Conservation (phyloP, 352 stramenopile species). For the Phytophthora sp. region DNA sequence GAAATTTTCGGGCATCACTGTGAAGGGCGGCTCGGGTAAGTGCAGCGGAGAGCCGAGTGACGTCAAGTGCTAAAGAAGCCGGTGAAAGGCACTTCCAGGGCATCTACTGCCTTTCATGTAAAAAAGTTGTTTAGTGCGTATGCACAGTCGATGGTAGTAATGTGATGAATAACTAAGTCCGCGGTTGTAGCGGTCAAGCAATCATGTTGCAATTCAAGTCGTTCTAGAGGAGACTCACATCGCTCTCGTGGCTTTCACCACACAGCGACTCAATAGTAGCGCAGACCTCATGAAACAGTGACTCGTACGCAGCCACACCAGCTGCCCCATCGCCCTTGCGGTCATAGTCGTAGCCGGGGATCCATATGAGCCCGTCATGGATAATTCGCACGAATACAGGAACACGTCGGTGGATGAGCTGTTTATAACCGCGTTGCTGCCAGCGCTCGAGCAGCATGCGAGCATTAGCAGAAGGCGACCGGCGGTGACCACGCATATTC, state of each 20-base stretch:
- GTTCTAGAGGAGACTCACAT: slow-evolving; percentile 16
- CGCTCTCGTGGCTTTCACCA: not conserved
- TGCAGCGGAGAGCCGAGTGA: slow-evolving; percentile 34
- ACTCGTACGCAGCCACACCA: slow-evolving; percentile 11
- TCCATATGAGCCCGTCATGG: slow-evolving; percentile 74
- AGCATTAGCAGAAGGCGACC: slow-evolving; percentile 42
- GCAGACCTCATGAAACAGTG: slow-evolving; percentile 37
- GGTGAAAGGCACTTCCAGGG: too few relatives aligned
- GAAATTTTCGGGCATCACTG: slow-evolving; percentile 30
- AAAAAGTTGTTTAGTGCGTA: slow-evolving; percentile 9
- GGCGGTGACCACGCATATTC: slow-evolving; percentile 26
- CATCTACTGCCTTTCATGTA: slow-evolving; percentile 17
- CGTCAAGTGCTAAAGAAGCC: slow-evolving; percentile 24
- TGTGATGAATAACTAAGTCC: slow-evolving; percentile 9
- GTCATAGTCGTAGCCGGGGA: slow-evolving; percentile 80
- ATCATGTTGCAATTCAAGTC: not conserved
- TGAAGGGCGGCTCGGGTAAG: slow-evolving; percentile 20
- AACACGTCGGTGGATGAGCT: slow-evolving; percentile 73
- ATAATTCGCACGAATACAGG: slow-evolving; percentile 78
- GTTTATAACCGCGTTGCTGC: slow-evolving; percentile 68
- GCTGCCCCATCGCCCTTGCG: slow-evolving; percentile 42
- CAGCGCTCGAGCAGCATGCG: slow-evolving; percentile 47
- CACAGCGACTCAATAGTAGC: slow-evolving; percentile 30
- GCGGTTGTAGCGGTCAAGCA: not conserved
- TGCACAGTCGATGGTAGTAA: slow-evolving; percentile 10